Base-by-base conservation (phyloP, 257 asterid species). In the Cordia subcordata region DNA sequence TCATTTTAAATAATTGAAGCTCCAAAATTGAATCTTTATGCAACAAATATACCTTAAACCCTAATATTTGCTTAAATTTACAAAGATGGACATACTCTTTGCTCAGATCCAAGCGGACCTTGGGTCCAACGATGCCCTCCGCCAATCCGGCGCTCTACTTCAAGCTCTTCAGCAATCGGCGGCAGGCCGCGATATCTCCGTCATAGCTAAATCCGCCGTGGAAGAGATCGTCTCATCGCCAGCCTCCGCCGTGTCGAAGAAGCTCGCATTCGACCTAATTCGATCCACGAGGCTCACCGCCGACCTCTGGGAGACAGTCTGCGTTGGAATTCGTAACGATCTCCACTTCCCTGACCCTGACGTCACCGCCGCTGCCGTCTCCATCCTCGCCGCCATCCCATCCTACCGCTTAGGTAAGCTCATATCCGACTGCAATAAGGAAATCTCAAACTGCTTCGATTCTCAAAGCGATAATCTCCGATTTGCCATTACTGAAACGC, bases 61-160 rank as follows among this genome's bases (percentile, higher is more conserved):
- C 35, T 27, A 27, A 27, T 1, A 1, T 27, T 27, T 27, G 35
- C 15, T 42, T 42, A 11, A 42, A 14, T 42, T 42, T 42, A 42
- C 47, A 14, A 20, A 51, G 50, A 89, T 89, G 97, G 97, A 89
- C 71, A 84, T 89, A 64, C 82, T 89, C 37, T 84, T 84, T 46
- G 88, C 97, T 57, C 95, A 89, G 84, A 89, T 89, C 80, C 97
- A 89, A 71, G 95, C 97, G 32, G 97, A 85, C 75, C 94, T 88
- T 53, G 88, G 87, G 14, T 88, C 96, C 47, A 88, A 83, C 61
- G 95, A 88, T 70, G 90, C 96, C 13, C 95, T 88, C 68, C 90
- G 96, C 38, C 96, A 88, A 67, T 81, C 95, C n/a, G 80, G 96
- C 52, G 96, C 96, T 0, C 83, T 88, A 23, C 90, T 88, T 55